phyloP scores from a whole-genome alignment of 2,329 filamentous ascomycete genomes.

The Aspergillus sergii region DNA sequence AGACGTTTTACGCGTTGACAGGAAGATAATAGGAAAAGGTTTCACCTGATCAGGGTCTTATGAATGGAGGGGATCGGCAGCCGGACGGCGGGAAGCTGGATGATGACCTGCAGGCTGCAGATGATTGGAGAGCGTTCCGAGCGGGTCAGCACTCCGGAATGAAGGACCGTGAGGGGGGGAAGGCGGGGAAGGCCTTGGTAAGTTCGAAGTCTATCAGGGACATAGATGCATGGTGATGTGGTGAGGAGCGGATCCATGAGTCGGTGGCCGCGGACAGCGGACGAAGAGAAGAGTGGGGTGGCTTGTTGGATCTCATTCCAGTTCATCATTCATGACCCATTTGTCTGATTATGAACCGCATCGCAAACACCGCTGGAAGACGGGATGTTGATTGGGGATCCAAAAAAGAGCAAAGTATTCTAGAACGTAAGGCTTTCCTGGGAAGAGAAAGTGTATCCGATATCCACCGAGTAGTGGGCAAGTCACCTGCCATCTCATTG shows the following conservation, averaged over 20 bases:
- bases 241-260: background rate
- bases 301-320: background rate
- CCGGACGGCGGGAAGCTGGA: background rate
- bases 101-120: background rate
- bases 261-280: background rate
- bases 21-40: background rate
- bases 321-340: background rate
- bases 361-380: background rate
- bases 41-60: too few species aligned
- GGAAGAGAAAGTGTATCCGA: slow-evolving; percentile 40
- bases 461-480: slow-evolving; percentile 4
- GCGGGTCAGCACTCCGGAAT: background rate
- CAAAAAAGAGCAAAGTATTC: background rate
- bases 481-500: slow-evolving; percentile 6
- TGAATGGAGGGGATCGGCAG: background rate
- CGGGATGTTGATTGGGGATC: background rate
- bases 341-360: background rate
- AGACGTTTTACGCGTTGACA: background rate
- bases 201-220: background rate
- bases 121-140: background rate
- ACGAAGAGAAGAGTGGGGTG: background rate
- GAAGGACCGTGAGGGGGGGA: background rate
- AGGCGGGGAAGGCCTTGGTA: background rate
- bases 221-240: background rate
- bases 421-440: slow-evolving; percentile 11